Evolutionary conservation across 306 rosid genomes (phyloP), one percentile per base, ranked within the genome.

Genomic region (Vigna mungo): DNA sequence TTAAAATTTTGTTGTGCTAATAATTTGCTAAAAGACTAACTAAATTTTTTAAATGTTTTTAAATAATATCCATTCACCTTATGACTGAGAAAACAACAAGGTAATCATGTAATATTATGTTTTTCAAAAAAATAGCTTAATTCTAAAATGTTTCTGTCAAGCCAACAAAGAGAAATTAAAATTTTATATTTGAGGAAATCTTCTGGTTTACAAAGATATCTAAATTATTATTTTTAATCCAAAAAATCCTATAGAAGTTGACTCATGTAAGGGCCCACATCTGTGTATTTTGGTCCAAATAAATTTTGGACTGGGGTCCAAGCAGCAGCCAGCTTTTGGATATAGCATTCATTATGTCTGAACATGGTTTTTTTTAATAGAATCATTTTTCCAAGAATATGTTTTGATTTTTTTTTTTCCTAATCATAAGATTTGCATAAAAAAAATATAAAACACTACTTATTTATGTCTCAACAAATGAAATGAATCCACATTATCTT

Each of bases 301-400:
- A 51, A 15, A 10, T 10, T 52, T 23, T 79, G 83, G 78, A 71
- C 74, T 37, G 55, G 25, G 46, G 58, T 76, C 68, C 46, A 64
- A 30, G 78, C 75, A 63, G 49, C 21, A 63, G 68, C 81, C 54
- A 79, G 7, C 54, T 82, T 68, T 86, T 52, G 78, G 48, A 44
- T 63, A 4, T 75, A 23, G 74, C 77, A 84, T 80, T 86, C 27
- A 84, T 60, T 81, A 32, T 81, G 86, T 84, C 82, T 78, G 74
- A 7, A 75, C 74, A 20, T 54, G 37, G 34, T 78, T 83, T 79
- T 64, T 82, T 71, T 78, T 56, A n/a, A 55, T 77, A 44, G 25
- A 21, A 18, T 67, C 49, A 67, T 43, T 14, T 43, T 30, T 7
- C 13, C 15, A 27, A 27, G 39, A 25, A 13, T 25, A 1, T 14